Evolutionary conservation across 306 rosid genomes (phyloP).

Genomic region (Hippophae gyantsensis): DNA sequence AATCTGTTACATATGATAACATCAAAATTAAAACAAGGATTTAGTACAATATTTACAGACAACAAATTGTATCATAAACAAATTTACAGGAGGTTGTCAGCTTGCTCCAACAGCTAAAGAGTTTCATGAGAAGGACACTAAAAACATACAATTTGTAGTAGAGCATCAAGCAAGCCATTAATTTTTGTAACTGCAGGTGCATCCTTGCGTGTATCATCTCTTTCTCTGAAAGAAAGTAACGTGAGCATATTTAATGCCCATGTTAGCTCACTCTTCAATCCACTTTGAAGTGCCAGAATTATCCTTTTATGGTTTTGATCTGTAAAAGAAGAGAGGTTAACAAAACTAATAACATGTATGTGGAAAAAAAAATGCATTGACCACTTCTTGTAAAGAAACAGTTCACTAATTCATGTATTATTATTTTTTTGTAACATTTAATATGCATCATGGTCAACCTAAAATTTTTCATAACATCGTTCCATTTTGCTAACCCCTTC

Average conservation of each 20-base stretch:
- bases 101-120: neutral
- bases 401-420: too few relatives aligned
- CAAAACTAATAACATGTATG: neutral
- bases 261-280: conserved; percentile 86
- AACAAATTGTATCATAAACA: neutral
- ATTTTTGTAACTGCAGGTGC: conserved; percentile 75
- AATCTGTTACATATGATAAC: conserved; percentile 41
- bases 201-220: conserved; percentile 84
- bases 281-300: conserved; percentile 92
- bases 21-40: neutral
- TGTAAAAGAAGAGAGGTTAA: conserved; percentile 16
- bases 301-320: conserved; percentile 93
- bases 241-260: conserved; percentile 96
- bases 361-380: neutral
- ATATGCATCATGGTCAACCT: too few relatives aligned
- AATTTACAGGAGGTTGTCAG: neutral
- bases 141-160: conserved; percentile 83
- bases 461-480: too few relatives aligned
- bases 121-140: conserved; percentile 2
- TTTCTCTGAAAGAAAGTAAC: conserved; percentile 83
- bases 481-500: too few relatives aligned
- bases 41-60: neutral
- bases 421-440: too few relatives aligned
- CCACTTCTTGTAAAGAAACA: too few relatives aligned
- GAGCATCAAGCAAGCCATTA: conserved; percentile 93